Percentiles rank a stretch among this genome's conserved stretches.
Evolutionary conservation across 768 basidiomycete species (phyloP).

Genomic region (Leccinum variicolor): DNA sequence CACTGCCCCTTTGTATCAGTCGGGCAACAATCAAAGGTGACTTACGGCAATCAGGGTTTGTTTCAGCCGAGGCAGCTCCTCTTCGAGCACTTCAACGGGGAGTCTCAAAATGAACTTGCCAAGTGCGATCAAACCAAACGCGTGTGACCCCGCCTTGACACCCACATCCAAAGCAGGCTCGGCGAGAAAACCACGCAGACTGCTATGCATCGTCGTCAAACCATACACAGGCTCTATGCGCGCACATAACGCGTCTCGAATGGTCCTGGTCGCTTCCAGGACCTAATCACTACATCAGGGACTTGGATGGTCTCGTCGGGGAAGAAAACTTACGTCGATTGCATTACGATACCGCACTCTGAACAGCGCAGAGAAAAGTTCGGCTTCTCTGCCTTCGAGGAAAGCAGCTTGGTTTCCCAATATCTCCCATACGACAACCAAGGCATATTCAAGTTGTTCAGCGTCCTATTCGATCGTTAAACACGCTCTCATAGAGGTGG

Average conservation of each 20-base stretch:
- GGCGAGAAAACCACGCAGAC: slow-evolving; percentile 59
- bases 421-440: slow-evolving; percentile 83
- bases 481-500: neutral
- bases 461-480: slow-evolving; percentile 43
- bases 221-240: slow-evolving; percentile 84
- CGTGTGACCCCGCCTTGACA: slow-evolving; percentile 63
- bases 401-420: slow-evolving; percentile 68
- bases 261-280: slow-evolving; percentile 76
- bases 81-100: slow-evolving; percentile 81
- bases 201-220: slow-evolving; percentile 76
- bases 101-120: slow-evolving; percentile 81
- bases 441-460: slow-evolving; percentile 69
- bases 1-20: neutral
- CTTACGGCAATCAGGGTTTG: slow-evolving; percentile 66
- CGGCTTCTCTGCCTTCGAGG: slow-evolving; percentile 77
- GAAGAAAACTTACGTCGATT: slow-evolving; percentile 50
- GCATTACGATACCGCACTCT: slow-evolving; percentile 70
- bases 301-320: neutral
- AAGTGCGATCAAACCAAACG: slow-evolving; percentile 80
- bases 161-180: slow-evolving; percentile 50
- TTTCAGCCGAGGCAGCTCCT: slow-evolving; percentile 77
- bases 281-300: slow-evolving; percentile 45
- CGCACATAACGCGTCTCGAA: slow-evolving; percentile 70
- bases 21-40: slow-evolving; percentile 2
- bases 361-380: slow-evolving; percentile 69